Conservation (phyloP, 148 eudicot species). For the Chenopodium suecicum region DNA sequence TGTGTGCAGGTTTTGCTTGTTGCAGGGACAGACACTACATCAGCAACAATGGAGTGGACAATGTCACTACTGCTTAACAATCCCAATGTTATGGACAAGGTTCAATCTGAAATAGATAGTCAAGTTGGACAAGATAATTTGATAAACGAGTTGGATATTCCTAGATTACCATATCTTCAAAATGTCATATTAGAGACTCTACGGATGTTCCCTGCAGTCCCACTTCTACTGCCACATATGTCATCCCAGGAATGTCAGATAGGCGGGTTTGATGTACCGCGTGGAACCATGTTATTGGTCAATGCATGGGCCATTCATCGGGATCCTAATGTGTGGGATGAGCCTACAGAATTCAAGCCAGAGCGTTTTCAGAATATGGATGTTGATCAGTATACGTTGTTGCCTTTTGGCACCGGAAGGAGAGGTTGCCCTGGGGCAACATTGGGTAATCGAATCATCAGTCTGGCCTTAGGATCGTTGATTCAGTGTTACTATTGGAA, state of each 20-base stretch:
- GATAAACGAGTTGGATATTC: conserved; percentile 26
- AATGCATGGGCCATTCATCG: conserved; percentile 34
- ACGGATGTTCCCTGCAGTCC: conserved; percentile 26
- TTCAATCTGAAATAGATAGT: conserved; percentile 27
- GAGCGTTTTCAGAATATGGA: conserved; percentile 23
- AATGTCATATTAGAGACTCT: conserved; percentile 22
- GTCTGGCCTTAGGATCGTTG: conserved; percentile 31
- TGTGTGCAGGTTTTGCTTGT: conserved; percentile 21
- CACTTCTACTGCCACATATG: conserved; percentile 30
- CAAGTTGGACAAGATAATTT: conserved; percentile 24
- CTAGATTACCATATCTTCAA: conserved; percentile 23
- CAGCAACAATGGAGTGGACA: conserved; percentile 34
- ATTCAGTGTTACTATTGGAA: conserved; percentile 34
- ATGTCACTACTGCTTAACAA: conserved; percentile 29
- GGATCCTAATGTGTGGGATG: conserved; percentile 28
- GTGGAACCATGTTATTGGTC: conserved; percentile 24
- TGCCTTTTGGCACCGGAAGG: conserved; percentile 33
- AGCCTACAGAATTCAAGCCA: conserved; percentile 23
- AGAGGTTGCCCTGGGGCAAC: conserved; percentile 30
- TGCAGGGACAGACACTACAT: conserved; percentile 34
- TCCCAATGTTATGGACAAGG: conserved; percentile 24
- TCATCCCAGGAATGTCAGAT: conserved; percentile 27
- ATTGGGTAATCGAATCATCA: conserved; percentile 25
- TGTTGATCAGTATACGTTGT: conserved; percentile 14
- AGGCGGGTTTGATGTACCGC: conserved; percentile 21